Evolutionary conservation across 2,329 filamentous ascomycete species (phyloP).

Genomic region (Xylariaceae sp.): DNA sequence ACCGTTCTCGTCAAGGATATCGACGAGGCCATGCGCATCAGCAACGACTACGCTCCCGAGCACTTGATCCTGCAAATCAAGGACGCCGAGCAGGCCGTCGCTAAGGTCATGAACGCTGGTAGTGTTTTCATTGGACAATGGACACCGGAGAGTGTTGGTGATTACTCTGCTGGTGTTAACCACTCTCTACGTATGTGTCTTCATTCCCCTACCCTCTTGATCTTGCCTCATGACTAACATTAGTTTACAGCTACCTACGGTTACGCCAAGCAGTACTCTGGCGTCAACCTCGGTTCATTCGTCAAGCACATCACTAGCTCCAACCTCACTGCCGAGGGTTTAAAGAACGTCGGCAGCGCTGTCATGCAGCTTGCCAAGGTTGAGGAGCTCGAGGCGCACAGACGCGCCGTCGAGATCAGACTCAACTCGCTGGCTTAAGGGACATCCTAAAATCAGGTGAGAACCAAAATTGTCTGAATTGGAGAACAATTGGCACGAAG

Average conservation of each 20-base stretch:
- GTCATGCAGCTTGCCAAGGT: constrained; percentile 95
- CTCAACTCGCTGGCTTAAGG: constrained; percentile 46
- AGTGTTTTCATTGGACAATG: constrained; percentile 94
- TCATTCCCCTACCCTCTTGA: too few species aligned
- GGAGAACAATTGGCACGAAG: too few species aligned
- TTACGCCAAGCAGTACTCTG: constrained; percentile 97
- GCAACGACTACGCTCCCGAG: constrained; percentile 93
- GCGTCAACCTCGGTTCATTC: constrained; percentile 92
- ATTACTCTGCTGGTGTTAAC: constrained; percentile 97
- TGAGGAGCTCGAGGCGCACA: constrained; percentile 90
- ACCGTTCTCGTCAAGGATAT: constrained; percentile 71
- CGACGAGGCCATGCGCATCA: constrained; percentile 70
- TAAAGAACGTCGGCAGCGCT: constrained; percentile 77
- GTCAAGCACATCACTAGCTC: constrained; percentile 97
- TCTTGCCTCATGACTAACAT: neutral
- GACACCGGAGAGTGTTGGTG: constrained; percentile 96
- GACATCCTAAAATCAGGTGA: neutral
- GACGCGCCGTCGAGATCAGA: constrained; percentile 79
- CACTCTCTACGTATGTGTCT: too few species aligned
- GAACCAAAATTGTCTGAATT: neutral
- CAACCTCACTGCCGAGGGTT: constrained; percentile 77
- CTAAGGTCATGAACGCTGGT: constrained; percentile 84
- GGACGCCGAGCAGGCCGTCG: constrained; percentile 67
- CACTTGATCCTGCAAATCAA: constrained; percentile 89
- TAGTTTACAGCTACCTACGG: constrained; percentile 75